Percentiles rank a stretch among this genome's conserved stretches.
These are phyloP conservation scores for Nicotiana sylvestris DNA, from an alignment of 257 asterid species.

Conservation along the genomic window DNA sequence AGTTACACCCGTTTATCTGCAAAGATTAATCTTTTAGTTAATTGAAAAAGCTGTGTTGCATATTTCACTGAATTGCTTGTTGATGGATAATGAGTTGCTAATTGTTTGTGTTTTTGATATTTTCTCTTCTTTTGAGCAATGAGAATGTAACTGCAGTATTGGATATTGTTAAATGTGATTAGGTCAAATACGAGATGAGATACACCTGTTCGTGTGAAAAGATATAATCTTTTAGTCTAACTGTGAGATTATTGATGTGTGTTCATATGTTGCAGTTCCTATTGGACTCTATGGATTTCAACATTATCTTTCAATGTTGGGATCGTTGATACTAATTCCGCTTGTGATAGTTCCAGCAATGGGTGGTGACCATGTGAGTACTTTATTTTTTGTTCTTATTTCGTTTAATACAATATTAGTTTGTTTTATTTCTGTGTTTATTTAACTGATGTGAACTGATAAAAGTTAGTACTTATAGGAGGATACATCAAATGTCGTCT, in stretches of 20 bases:
- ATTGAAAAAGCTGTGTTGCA: neutral
- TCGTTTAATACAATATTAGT: neutral
- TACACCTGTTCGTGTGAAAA: neutral
- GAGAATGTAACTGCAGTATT: neutral
- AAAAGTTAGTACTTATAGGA: slow-evolving; percentile 48
- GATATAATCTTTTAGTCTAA: neutral
- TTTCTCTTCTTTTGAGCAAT: neutral
- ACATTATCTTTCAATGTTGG: slow-evolving; percentile 89
- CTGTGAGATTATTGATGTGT: neutral
- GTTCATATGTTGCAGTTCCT: slow-evolving; percentile 67
- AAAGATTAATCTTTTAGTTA: too few relatives aligned
- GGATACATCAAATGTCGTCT: slow-evolving; percentile 85
- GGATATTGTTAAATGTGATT: neutral
- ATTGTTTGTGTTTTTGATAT: neutral
- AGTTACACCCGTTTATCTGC: too few relatives aligned
- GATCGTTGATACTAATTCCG: slow-evolving; percentile 87
- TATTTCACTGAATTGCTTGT: neutral
- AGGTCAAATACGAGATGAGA: neutral
- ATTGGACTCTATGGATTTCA: slow-evolving; percentile 92
- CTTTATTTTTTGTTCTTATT: slow-evolving; percentile 29
- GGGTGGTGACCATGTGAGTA: slow-evolving; percentile 98
- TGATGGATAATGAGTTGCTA: neutral
- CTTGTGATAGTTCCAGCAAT: slow-evolving; percentile 98
- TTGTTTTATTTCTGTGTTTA: neutral
- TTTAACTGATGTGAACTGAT: slow-evolving; percentile 19